Conservation (phyloP, 371 early-diverging fungal species). For the Syncephalastrum sp. region DNA sequence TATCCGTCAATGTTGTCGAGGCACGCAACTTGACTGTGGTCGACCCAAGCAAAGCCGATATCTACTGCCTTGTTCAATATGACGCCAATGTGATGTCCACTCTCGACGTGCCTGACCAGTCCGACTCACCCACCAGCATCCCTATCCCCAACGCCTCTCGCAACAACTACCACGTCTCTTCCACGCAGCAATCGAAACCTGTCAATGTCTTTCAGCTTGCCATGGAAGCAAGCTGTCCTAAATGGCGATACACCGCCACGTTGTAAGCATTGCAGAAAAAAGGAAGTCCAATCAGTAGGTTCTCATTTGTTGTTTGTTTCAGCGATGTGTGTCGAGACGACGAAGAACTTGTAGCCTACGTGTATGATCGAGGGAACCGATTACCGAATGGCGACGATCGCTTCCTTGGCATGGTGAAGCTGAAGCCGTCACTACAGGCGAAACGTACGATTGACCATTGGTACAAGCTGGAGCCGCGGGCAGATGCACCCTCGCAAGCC, state of each 20-base stretch:
- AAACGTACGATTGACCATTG: slow-evolving; percentile 68
- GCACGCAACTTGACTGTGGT: slow-evolving; percentile 44
- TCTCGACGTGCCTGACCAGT: slow-evolving; percentile 19
- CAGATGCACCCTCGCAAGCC: slow-evolving; percentile 22
- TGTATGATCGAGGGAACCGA: slow-evolving; percentile 61
- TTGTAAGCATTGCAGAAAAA: slow-evolving; percentile 51
- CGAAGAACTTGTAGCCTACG: slow-evolving; percentile 59
- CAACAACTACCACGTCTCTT: neutral
- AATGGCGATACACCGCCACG: slow-evolving; percentile 68
- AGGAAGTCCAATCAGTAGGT: no score
- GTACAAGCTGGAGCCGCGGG: slow-evolving; percentile 55
- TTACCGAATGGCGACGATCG: slow-evolving; percentile 45
- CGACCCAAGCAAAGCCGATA: slow-evolving; percentile 39
- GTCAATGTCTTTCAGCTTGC: slow-evolving; percentile 42
- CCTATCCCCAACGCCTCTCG: slow-evolving; percentile 16
- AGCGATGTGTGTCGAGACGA: slow-evolving; percentile 66
- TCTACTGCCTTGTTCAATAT: slow-evolving; percentile 51
- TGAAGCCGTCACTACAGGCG: slow-evolving; percentile 53
- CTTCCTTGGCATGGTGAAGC: slow-evolving; percentile 65
- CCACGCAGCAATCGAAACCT: slow-evolving; percentile 2
- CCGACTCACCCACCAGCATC: slow-evolving; percentile 8
- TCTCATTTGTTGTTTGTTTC: neutral
- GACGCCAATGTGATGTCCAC: slow-evolving; percentile 48
- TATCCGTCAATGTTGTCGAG: slow-evolving; percentile 40
- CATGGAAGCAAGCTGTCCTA: slow-evolving; percentile 48